These are phyloP conservation scores for Aureobasidium sp. DNA, from an alignment of 2,329 filamentous ascomycete species.

Conservation along the genomic window DNA sequence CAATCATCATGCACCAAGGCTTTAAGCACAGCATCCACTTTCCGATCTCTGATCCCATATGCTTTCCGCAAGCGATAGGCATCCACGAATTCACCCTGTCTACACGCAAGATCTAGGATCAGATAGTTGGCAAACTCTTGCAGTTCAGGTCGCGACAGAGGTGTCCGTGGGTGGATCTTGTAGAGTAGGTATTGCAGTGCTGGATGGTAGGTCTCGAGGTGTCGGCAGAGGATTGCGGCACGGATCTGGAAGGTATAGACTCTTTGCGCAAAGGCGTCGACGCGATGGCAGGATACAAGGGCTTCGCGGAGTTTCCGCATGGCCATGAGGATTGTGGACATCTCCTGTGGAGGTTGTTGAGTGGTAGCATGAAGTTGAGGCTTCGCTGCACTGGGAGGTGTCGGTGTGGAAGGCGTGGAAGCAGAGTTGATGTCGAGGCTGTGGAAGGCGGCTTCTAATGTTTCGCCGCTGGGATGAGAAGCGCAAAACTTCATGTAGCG, in stretches of 20 bases:
- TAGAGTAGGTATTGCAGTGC: slow-evolving; percentile 74
- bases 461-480: slow-evolving; percentile 60
- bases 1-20: slow-evolving; percentile 78
- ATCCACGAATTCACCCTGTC: slow-evolving; percentile 64
- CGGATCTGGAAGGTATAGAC: slow-evolving; percentile 90
- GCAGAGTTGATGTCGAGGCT: slow-evolving; percentile 44
- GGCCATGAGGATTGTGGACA: slow-evolving; percentile 70
- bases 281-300: slow-evolving; percentile 68
- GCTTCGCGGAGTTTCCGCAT: slow-evolving; percentile 90
- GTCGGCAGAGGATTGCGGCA: slow-evolving; percentile 69
- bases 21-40: slow-evolving; percentile 60
- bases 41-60: slow-evolving; percentile 52
- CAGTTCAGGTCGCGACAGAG: slow-evolving; percentile 62
- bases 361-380: slow-evolving; percentile 9
- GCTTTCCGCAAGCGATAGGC: slow-evolving; percentile 61
- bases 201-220: slow-evolving; percentile 84
- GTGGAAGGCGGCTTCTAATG: slow-evolving; percentile 68
- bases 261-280: slow-evolving; percentile 76
- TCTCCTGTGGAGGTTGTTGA: slow-evolving; percentile 35
- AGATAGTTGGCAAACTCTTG: slow-evolving; percentile 75
- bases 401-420: neutral
- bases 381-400: slow-evolving; percentile 17
- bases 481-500: slow-evolving; percentile 88
- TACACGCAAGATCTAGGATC: slow-evolving; percentile 82
- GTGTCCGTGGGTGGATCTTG: slow-evolving; percentile 59